These are phyloP conservation scores for Daldinia eschscholtzii DNA, from an alignment of 2,329 filamentous ascomycete genomes.

Conservation along the genomic window DNA sequence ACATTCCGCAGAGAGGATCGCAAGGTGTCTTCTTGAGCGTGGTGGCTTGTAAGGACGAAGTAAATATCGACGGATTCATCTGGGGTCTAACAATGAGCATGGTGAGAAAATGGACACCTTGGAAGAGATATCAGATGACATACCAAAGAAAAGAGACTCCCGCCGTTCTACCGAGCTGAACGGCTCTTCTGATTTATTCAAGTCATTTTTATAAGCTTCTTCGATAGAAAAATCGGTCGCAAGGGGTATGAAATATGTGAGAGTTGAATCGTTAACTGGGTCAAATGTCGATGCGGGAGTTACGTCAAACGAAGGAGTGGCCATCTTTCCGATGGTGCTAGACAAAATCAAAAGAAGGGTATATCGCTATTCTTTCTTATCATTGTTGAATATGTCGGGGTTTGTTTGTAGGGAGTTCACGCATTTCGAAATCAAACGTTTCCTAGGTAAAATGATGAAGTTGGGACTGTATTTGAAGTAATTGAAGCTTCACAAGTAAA, in stretches of 20 bases:
- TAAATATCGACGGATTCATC: slow-evolving; percentile 80
- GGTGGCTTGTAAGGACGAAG: slow-evolving; percentile 74
- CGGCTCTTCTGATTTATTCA: slow-evolving; percentile 59
- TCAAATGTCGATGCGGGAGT: slow-evolving; percentile 54
- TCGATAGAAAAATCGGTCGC: slow-evolving; percentile 68
- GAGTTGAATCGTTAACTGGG: slow-evolving; percentile 69
- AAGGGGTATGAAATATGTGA: slow-evolving; percentile 72
- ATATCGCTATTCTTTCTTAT: slow-evolving; percentile 4
- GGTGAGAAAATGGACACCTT: slow-evolving; percentile 53
- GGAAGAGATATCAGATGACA: slow-evolving; percentile 51
- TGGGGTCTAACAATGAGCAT: slow-evolving; percentile 67
- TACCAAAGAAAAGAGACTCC: slow-evolving; percentile 79
- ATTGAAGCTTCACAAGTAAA: slow-evolving; percentile 5
- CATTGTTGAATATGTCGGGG: slow-evolving; percentile 10
- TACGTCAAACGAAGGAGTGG: slow-evolving; percentile 48
- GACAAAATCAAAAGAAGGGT: background rate
- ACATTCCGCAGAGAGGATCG: slow-evolving; percentile 72
- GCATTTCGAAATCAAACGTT: slow-evolving; percentile 16
- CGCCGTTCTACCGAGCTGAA: slow-evolving; percentile 72
- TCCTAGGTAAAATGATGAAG: background rate
- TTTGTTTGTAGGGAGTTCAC: slow-evolving; percentile 1
- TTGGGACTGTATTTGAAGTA: background rate
- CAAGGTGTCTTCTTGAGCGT: slow-evolving; percentile 68
- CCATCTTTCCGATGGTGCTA: slow-evolving; percentile 42
- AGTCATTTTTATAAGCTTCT: slow-evolving; percentile 60